Evolutionary conservation across 2,329 filamentous ascomycete species (phyloP).

Genomic region (Coleophoma cylindrospora): DNA sequence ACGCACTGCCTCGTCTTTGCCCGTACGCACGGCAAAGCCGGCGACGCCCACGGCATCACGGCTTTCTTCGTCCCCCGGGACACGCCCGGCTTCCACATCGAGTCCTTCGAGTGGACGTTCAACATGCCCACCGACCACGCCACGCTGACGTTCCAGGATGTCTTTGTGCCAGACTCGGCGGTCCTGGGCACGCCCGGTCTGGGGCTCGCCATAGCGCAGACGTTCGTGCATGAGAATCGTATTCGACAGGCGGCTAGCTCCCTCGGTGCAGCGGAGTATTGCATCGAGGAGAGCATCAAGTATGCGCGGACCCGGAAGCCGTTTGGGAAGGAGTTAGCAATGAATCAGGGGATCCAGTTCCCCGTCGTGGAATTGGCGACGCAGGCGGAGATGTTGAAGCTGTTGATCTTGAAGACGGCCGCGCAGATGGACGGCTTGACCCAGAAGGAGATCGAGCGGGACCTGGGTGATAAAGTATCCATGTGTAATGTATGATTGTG

Average conservation of each 20-base stretch:
- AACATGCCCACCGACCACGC: slow-evolving; percentile 66
- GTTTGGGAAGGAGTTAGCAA: slow-evolving; percentile 49
- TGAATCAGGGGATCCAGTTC: slow-evolving; percentile 60
- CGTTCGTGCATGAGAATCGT: slow-evolving; percentile 61
- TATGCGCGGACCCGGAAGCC: slow-evolving; percentile 49
- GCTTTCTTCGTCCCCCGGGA: slow-evolving; percentile 53
- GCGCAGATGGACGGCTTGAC: slow-evolving; percentile 54
- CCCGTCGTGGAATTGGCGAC: slow-evolving; percentile 58
- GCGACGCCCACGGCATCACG: slow-evolving; percentile 50
- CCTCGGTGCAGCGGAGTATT: slow-evolving; percentile 54
- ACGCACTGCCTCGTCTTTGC: slow-evolving; percentile 61
- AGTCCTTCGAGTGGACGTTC: slow-evolving; percentile 59
- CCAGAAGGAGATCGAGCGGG: slow-evolving; percentile 42
- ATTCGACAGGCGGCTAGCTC: slow-evolving; percentile 60
- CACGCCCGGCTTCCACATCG: slow-evolving; percentile 45
- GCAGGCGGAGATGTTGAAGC: slow-evolving; percentile 56
- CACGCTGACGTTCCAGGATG: slow-evolving; percentile 49
- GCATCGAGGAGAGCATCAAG: slow-evolving; percentile 49
- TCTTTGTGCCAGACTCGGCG: slow-evolving; percentile 47
- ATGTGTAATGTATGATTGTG: slow-evolving; percentile 49
- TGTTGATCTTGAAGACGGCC: slow-evolving; percentile 57
- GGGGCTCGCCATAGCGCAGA: slow-evolving; percentile 56
- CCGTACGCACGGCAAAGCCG: slow-evolving; percentile 47
- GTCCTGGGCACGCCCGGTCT: slow-evolving; percentile 47
- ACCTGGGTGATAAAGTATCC: slow-evolving; percentile 54